Evolutionary conservation across 2,329 filamentous ascomycete genomes (phyloP).

Genomic region (Aspergillus proliferans): DNA sequence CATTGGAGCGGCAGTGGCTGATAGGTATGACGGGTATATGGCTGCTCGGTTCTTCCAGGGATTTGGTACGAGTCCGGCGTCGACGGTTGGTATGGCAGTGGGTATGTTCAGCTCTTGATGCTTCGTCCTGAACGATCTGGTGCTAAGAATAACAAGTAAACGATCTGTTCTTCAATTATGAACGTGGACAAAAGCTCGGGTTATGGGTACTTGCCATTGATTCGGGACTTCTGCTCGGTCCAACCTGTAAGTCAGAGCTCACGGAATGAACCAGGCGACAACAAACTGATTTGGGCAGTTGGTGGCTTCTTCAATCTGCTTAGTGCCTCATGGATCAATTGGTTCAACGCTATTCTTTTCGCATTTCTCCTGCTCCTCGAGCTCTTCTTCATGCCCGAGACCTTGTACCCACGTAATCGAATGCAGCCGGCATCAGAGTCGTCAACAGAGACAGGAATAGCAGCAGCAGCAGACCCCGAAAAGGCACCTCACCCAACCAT

Average conservation of each 20-base stretch:
- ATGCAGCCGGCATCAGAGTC: slow-evolving; percentile 28
- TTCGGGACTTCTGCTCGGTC: slow-evolving; percentile 46
- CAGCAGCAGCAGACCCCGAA: neutral
- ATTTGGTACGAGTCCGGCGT: slow-evolving; percentile 48
- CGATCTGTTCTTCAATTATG: slow-evolving; percentile 53
- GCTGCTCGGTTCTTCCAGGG: slow-evolving; percentile 55
- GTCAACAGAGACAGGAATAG: slow-evolving; percentile 19
- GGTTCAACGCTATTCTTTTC: slow-evolving; percentile 51
- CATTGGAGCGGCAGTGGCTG: slow-evolving; percentile 37
- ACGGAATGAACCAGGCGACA: neutral
- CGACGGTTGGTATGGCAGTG: slow-evolving; percentile 51
- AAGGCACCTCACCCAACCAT: neutral
- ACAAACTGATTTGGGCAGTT: slow-evolving; percentile 25
- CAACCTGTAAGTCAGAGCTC: slow-evolving; percentile 32
- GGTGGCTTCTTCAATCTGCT: slow-evolving; percentile 49
- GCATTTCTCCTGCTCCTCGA: slow-evolving; percentile 44
- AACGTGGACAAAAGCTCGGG: slow-evolving; percentile 51
- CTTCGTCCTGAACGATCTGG: neutral
- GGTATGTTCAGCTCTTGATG: slow-evolving; percentile 13
- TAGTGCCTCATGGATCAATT: slow-evolving; percentile 48
- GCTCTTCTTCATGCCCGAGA: slow-evolving; percentile 49
- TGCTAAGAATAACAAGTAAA: slow-evolving; percentile 32
- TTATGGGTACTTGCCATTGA: slow-evolving; percentile 55
- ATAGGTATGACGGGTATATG: slow-evolving; percentile 48
- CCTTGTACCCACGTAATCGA: slow-evolving; percentile 48